Evolutionary conservation across 2,329 filamentous ascomycete genomes (phyloP), one percentile per base, ranked within the genome.

Genomic region (Calonectria pauciramosa): DNA sequence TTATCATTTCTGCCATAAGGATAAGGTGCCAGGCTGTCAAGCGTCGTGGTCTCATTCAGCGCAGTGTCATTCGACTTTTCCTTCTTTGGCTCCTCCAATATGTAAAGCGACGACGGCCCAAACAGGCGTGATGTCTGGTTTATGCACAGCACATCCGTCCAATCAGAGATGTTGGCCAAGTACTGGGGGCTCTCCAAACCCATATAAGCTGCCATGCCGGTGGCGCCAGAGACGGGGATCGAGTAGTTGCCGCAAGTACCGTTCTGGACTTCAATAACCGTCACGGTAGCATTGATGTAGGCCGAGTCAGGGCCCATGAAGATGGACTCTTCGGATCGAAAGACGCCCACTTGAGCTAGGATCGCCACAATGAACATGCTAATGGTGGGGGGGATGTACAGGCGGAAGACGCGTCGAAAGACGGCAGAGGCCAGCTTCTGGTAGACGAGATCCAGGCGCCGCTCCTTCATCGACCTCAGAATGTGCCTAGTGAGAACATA

Each of bases 401-500:
- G 83, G 7, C 86, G 84, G 68, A 86, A 86, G 2, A 83, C 80
- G 11, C 86, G 84, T 41, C 86, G 73, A 30, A 87, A 84, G 26
- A 84, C 83, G 11, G 85, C 80, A 0, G 85, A 86, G 0, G 83
- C 83, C 41, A 87, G 83, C 26, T 79, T 82, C 72, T 84, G 80
- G 72, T 85, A 86, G n/a, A 81, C 83, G 26, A 79, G 79, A 20
- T 85, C 84, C 14, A 84, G 72, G 23, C 84, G 82, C 2, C 82
- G 83, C 69, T 85, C 82, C 47, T 85, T 82, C 0, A 86, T 86
- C 7, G 82, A 75, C n/a, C 83, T 76, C 16, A 86, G 70, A 26
- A 86, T 83, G 68, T 86, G 85, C 8, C 85, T 82, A 28, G 82
- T 86, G 41, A 87, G 80, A 32, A 86, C 85, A 65, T 87, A 87